Base-by-base conservation (phyloP, 2,329 filamentous ascomycete species). In the Sporothrix schenckii region DNA sequence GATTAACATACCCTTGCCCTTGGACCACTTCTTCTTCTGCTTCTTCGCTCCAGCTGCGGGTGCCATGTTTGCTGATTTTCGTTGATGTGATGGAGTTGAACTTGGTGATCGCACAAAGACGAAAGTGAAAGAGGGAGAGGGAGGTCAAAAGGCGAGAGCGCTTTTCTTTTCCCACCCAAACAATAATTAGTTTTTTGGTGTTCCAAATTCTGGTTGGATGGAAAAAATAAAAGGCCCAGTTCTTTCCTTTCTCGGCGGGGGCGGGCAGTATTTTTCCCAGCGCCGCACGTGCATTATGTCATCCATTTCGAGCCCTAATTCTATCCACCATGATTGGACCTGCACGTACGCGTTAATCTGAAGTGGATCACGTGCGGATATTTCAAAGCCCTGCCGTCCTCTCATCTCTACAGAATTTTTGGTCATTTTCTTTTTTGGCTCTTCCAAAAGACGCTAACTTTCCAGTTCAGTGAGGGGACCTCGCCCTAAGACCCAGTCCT, bases 21-120 rank as follows among this genome's bases (percentile, higher is more conserved):
- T 83, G 73, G 82, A 83, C 89, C 89, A 91, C 88, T 91, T 92
- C 89, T 92, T 91, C 89, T 91, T 92, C 83, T 91, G 88, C 86
- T 91, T 91, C 88, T 91, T 91, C 80, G 87, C 89, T 81, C 89
- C 89, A 80, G 88, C 77, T 77, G 81, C 81, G 80, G 82, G 82
- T 76, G 82, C 82, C 82, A 84, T 84, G 58, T 68, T 74, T 73
- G 69, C 73, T 70, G 71, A 70, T 74, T 68, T 68, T 72, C 75
- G 39, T 50, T 50, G 63, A 65, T 66, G 47, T 79, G 76, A 69
- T 75, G 77, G 76, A 74, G 65, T 72, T 71, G 58, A 73, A 72
- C 69, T 70, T 73, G 71, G 47, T 68, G 68, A 70, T 68, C 68
- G 58, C 69, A 73, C 69, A 53, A 72, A n/a, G 52, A 66, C 27